Evolutionary conservation across 2,329 filamentous ascomycete genomes (phyloP).

Genomic region (Calonectria pauciramosa): DNA sequence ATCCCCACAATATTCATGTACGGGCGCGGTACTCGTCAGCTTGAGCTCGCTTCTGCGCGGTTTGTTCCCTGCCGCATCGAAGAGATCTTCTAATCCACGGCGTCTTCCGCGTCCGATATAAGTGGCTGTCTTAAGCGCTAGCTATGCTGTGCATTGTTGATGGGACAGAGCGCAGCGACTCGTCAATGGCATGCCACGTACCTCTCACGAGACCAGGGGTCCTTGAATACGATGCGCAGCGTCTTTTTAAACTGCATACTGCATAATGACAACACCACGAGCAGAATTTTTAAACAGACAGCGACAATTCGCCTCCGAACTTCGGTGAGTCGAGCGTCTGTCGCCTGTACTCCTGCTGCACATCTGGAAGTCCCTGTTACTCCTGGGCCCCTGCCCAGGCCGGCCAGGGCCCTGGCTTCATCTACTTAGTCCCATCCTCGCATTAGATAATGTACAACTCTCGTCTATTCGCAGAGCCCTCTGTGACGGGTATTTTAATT

Average conservation of each 20-base stretch:
- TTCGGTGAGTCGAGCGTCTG: conserved; percentile 14
- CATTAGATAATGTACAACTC: conserved; percentile 8
- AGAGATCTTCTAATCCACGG: conserved; percentile 1
- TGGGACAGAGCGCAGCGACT: conserved; percentile 22
- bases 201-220: conserved; percentile 29
- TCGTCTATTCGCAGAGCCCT: background rate
- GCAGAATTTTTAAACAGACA: conserved; percentile 24
- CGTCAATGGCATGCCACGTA: conserved; percentile 33
- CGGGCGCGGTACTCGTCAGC: conserved; percentile 1
- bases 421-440: background rate
- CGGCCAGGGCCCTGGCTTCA: background rate
- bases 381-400: background rate
- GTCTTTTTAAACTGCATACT: conserved; percentile 33
- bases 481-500: background rate
- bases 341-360: background rate
- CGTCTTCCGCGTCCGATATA: conserved; percentile 13
- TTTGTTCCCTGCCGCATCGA: conserved; percentile 10
- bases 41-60: conserved; percentile 14
- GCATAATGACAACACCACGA: conserved; percentile 29
- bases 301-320: background rate
- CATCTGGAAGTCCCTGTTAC: background rate
- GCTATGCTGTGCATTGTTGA: conserved; percentile 27
- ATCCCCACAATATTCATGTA: conserved; percentile 6
- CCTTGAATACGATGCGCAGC: conserved; percentile 42
- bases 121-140: conserved; percentile 28